Evolutionary conservation across 2,329 filamentous ascomycete species (phyloP).

Genomic region (Cladophialophora immunda): DNA sequence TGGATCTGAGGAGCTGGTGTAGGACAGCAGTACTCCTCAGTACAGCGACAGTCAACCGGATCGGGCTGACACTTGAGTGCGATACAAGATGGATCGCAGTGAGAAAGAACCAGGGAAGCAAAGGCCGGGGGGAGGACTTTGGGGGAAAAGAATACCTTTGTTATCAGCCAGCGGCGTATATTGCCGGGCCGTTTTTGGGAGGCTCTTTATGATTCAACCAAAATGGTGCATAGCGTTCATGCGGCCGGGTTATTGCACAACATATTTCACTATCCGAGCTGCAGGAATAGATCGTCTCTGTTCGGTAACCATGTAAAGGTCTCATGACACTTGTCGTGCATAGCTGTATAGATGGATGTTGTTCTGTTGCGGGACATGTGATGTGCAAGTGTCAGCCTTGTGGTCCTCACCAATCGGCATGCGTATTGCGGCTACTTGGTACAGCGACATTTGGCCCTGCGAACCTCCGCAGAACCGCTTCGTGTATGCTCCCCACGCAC

Average conservation of each 20-base stretch:
- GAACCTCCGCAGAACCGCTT: not conserved
- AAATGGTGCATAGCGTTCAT: conserved; percentile 5
- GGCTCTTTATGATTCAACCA: not conserved
- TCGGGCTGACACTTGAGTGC: not conserved
- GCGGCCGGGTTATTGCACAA: not conserved
- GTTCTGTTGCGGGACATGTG: not conserved
- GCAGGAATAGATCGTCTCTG: not conserved
- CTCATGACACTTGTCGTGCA: not conserved
- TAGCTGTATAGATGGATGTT: not conserved
- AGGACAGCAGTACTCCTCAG: not conserved
- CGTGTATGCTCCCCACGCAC: not conserved
- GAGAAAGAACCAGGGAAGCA: not conserved
- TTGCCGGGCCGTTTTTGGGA: not conserved
- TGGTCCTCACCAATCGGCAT: not conserved
- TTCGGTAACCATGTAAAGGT: not conserved
- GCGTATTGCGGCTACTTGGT: no score
- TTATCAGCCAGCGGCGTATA: not conserved
- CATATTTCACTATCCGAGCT: not conserved
- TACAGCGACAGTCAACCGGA: not conserved
- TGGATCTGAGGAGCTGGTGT: not conserved
- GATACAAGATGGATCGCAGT: not conserved
- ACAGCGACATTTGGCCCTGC: not conserved
- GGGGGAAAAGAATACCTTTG: not conserved
- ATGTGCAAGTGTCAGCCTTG: not conserved
- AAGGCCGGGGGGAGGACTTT: not conserved